Evolutionary conservation across 108 stramenopile genomes (phyloP).

Genomic region (Stephanodiscus triporus): DNA sequence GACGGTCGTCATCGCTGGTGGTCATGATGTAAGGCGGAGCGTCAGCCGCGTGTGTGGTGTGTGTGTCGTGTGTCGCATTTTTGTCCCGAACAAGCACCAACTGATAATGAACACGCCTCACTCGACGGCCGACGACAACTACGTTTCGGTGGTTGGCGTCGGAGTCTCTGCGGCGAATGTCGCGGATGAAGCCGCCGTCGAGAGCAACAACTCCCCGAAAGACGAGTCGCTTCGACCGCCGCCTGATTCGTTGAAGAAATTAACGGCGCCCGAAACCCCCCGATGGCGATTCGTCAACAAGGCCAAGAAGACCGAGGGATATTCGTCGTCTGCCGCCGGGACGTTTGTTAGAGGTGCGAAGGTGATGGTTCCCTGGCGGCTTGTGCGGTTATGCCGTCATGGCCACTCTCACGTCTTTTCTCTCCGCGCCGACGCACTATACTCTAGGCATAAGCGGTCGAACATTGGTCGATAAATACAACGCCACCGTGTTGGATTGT

Average conservation of each 20-base stretch:
- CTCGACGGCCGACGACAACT: not conserved
- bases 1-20: not conserved
- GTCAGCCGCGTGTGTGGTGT: too few species aligned
- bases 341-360: conserved; percentile 2
- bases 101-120: not conserved
- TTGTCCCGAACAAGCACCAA: too few species aligned
- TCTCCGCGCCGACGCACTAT: not conserved
- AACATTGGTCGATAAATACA: not conserved
- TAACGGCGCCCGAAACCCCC: conserved; percentile 8
- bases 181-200: too few species aligned
- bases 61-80: too few species aligned
- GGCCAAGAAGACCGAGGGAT: conserved; percentile 25
- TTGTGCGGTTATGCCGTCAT: not conserved
- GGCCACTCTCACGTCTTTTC: not conserved
- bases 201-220: too few species aligned
- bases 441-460: not conserved
- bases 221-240: not conserved
- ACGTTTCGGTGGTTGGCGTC: not conserved
- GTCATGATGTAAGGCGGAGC: too few species aligned
- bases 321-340: conserved; percentile 8
- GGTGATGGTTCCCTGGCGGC: not conserved
- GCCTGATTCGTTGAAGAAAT: not conserved
- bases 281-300: conserved; percentile 18
- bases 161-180: not conserved
- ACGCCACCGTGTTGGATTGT: not conserved